Conservation (phyloP, 2,329 filamentous ascomycete genomes). For the Gnomoniopsis sp. region DNA sequence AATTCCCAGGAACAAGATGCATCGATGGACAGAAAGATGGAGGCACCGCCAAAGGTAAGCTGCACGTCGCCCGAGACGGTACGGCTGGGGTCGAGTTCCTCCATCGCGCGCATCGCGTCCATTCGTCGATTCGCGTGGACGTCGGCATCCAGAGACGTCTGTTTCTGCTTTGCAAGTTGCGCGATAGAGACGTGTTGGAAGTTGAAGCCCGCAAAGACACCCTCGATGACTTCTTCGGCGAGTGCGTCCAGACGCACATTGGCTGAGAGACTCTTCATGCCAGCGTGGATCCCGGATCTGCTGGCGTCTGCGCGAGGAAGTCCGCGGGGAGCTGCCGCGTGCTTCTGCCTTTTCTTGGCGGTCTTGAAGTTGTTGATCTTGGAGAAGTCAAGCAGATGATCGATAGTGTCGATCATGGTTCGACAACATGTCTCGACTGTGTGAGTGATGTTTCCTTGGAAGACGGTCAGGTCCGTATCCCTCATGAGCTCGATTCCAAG, state of each 20-base stretch:
- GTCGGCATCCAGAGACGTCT: background rate
- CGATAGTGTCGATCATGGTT: conserved; percentile 46
- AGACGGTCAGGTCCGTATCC: conserved; percentile 37
- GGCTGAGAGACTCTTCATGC: conserved; percentile 26
- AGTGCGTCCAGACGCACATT: conserved; percentile 29
- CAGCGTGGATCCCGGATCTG: conserved; percentile 17
- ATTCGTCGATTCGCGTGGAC: background rate
- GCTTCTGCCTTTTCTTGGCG: conserved; percentile 1
- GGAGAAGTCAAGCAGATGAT: conserved; percentile 46
- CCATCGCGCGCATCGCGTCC: background rate
- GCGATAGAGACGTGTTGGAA: conserved; percentile 20
- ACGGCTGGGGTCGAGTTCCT: background rate
- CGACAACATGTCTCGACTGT: conserved; percentile 44
- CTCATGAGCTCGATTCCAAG: background rate
- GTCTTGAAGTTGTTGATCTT: conserved; percentile 41
- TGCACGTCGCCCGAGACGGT: background rate
- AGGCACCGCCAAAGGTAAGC: background rate
- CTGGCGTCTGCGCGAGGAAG: background rate
- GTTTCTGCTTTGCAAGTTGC: conserved; percentile 3
- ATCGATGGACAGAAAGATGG: conserved; percentile 42
- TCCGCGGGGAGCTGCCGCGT: background rate
- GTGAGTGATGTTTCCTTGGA: conserved; percentile 40
- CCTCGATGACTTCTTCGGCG: conserved; percentile 32
- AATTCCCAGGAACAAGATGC: conserved; percentile 44
- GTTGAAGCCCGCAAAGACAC: conserved; percentile 32